These are phyloP conservation scores for Lenwebbia sp. DNA, from an alignment of 345 rosid species.

Conservation along the genomic window DNA sequence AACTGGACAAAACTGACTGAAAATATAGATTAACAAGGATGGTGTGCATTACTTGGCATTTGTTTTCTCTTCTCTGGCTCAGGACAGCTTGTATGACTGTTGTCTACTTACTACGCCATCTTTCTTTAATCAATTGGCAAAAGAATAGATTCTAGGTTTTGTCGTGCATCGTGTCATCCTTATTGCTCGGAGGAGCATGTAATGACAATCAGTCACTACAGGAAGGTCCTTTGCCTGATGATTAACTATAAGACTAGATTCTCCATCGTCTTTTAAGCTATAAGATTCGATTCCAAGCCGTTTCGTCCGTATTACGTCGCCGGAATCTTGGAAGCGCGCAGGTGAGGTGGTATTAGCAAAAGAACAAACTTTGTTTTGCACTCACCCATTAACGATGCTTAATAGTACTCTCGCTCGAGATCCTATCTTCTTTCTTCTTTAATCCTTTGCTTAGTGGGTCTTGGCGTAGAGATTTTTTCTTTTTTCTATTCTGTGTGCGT, in stretches of 20 bases:
- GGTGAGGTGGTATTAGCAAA: not conserved
- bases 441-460: not conserved
- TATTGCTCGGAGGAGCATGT: not conserved
- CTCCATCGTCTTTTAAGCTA: not conserved
- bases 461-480: not conserved
- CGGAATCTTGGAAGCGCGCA: not conserved
- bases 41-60: not conserved
- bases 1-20: not conserved
- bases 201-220: not conserved
- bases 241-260: not conserved
- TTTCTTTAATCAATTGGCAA: not conserved
- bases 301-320: not conserved
- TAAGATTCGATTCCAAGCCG: not conserved
- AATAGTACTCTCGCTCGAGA: not conserved
- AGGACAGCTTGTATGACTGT: not conserved
- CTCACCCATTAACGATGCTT: not conserved
- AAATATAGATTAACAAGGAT: not conserved
- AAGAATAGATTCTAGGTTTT: not conserved
- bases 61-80: not conserved
- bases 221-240: not conserved
- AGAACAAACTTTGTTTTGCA: not conserved
- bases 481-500: not conserved
- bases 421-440: not conserved
- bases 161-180: not conserved
- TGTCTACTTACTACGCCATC: not conserved